A percentile compares a stretch with the other conserved stretches of the same genome.
Conservation (phyloP, 2,329 filamentous ascomycete species). For the Hirsutella rhossiliensis region DNA sequence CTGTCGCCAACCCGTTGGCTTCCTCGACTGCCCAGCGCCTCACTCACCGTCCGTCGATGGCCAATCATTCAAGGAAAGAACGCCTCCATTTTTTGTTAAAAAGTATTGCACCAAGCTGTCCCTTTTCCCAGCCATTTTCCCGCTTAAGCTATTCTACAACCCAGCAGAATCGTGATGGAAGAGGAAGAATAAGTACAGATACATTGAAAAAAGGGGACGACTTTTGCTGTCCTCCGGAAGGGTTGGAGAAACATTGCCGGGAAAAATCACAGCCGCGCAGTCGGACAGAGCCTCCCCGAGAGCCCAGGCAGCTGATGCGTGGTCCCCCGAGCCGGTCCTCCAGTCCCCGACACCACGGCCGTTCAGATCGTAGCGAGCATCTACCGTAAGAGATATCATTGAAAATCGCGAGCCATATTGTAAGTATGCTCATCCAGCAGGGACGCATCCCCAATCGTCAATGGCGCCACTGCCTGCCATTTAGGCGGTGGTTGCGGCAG, state of each 20-base stretch:
- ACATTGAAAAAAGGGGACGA: conserved; percentile 13
- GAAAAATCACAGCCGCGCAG: background rate
- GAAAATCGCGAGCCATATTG: conserved; percentile 26
- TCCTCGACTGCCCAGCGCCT: too few relatives aligned
- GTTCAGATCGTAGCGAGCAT: conserved; percentile 13
- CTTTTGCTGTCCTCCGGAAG: background rate
- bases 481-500: conserved; percentile 16
- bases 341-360: background rate
- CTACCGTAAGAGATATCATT: conserved; percentile 26
- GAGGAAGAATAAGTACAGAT: conserved; percentile 20
- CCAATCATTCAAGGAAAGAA: background rate
- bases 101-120: conserved; percentile 21
- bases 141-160: conserved; percentile 24
- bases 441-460: conserved; percentile 8
- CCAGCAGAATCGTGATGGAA: conserved; percentile 20
- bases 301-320: background rate
- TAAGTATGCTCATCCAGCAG: conserved; percentile 21
- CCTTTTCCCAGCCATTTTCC: conserved; percentile 16
- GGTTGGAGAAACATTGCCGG: conserved; percentile 1
- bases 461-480: conserved; percentile 9
- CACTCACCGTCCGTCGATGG: background rate
- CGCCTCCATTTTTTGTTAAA: background rate
- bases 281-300: background rate
- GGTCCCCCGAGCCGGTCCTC: conserved; percentile 4
- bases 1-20: too few relatives aligned